These are phyloP conservation scores for Trapa bicornis DNA, from an alignment of 345 rosid genomes.

Conservation along the genomic window DNA sequence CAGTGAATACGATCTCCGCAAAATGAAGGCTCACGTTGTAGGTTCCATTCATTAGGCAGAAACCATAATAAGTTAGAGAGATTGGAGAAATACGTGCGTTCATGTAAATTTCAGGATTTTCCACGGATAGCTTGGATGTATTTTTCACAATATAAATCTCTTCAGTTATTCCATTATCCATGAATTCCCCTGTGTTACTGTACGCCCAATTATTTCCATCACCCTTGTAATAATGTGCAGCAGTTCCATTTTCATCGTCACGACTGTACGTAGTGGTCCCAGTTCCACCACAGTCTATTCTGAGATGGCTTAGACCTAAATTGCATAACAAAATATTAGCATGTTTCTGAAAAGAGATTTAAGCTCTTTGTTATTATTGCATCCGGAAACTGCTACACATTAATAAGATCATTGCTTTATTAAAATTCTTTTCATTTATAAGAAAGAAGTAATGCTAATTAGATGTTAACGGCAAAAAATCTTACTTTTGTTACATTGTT, in stretches of 20 bases:
- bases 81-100: conserved; percentile 33
- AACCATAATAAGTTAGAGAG: conserved; percentile 40
- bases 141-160: conserved; percentile 14
- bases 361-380: neutral
- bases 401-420: neutral
- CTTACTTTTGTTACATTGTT: too few species aligned
- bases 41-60: conserved; percentile 32
- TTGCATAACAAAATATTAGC: neutral
- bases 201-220: conserved; percentile 27
- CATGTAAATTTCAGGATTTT: conserved; percentile 22
- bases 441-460: neutral
- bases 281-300: conserved; percentile 9
- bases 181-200: conserved; percentile 50
- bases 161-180: conserved; percentile 8
- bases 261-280: conserved; percentile 14
- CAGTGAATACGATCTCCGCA: conserved; percentile 48
- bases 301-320: conserved; percentile 2
- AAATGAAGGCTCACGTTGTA: conserved; percentile 63
- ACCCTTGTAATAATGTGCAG: conserved; percentile 11
- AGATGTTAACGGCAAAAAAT: neutral
- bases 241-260: conserved; percentile 11
- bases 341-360: neutral
- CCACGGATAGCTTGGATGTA: conserved; percentile 13
- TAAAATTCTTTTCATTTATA: neutral
- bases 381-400: too few species aligned